These are phyloP conservation scores for Ogataea minuta DNA, from an alignment of 805 yeast species.

Conservation along the genomic window DNA sequence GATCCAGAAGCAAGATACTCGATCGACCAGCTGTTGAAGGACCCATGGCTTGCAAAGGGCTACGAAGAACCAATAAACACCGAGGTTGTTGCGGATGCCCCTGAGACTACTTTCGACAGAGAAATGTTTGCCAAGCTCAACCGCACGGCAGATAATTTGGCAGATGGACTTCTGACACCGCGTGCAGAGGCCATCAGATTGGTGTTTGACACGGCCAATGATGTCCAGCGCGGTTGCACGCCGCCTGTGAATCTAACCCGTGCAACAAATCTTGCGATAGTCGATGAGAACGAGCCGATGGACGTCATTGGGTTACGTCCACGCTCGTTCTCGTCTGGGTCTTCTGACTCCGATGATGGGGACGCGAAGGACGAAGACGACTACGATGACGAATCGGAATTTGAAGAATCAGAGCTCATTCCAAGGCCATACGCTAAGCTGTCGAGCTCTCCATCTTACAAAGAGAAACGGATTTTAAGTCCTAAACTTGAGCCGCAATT, in stretches of 20 bases:
- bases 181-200: conserved; percentile 39
- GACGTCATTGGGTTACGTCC: conserved; percentile 15
- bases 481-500: not conserved
- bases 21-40: conserved; percentile 61
- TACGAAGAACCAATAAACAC: conserved; percentile 24
- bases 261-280: conserved; percentile 12
- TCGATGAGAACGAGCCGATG: conserved; percentile 21
- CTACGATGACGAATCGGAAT: conserved; percentile 24
- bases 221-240: conserved; percentile 29
- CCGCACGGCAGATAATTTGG: conserved; percentile 24
- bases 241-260: conserved; percentile 14
- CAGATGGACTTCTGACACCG: conserved; percentile 32
- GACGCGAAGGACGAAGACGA: conserved; percentile 23
- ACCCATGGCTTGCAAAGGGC: conserved; percentile 60
- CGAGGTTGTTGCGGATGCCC: conserved; percentile 27
- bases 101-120: conserved; percentile 28
- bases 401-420: conserved; percentile 12
- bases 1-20: conserved; percentile 69
- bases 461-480: conserved; percentile 7
- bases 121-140: conserved; percentile 29
- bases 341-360: conserved; percentile 22
- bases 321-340: conserved; percentile 6
- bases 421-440: conserved; percentile 14
- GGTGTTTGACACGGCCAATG: conserved; percentile 37
- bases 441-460: conserved; percentile 19